phyloP scores from a whole-genome alignment of 371 early-diverging fungal species.

The Actinomortierella wolfii region DNA sequence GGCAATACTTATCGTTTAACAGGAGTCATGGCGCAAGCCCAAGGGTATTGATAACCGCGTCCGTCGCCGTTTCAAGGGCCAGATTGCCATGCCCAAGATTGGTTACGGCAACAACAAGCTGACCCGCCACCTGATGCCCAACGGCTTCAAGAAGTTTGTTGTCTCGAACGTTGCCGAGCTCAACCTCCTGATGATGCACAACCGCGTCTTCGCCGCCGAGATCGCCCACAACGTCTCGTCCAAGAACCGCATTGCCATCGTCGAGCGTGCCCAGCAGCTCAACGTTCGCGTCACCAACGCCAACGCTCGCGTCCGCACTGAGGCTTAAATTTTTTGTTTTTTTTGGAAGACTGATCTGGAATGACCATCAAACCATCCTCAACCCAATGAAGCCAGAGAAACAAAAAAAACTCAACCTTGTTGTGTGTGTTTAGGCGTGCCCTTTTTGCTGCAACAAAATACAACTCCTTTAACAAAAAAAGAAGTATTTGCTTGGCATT shows the following conservation, averaged over 20 bases:
- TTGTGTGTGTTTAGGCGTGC: too few species aligned
- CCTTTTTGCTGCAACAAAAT: too few species aligned
- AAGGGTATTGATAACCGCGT: slow-evolving; percentile 99
- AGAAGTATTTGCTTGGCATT: too few species aligned
- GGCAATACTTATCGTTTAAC: slow-evolving; percentile 17
- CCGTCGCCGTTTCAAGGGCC: slow-evolving; percentile 98
- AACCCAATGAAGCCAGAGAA: too few species aligned
- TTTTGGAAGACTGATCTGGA: too few species aligned
- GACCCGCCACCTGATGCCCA: slow-evolving; percentile 96
- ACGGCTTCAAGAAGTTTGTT: slow-evolving; percentile 98
- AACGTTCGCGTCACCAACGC: slow-evolving; percentile 98
- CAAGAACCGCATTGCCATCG: slow-evolving; percentile 96
- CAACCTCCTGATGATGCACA: slow-evolving; percentile 98
- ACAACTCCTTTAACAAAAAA: too few species aligned
- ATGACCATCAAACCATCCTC: too few species aligned
- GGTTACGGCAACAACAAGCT: slow-evolving; percentile 98
- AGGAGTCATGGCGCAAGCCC: slow-evolving; percentile 99
- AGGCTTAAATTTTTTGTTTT: slow-evolving; percentile 66
- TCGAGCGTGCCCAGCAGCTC: slow-evolving; percentile 97
- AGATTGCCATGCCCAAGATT: slow-evolving; percentile 99
- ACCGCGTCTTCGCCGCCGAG: slow-evolving; percentile 99
- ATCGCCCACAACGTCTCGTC: slow-evolving; percentile 98
- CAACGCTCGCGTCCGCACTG: slow-evolving; percentile 92
- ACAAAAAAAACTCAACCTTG: too few species aligned
- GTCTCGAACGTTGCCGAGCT: slow-evolving; percentile 96